phyloP scores from a whole-genome alignment of 495 filamentous ascomycete species.

The Daldinia decipiens region DNA sequence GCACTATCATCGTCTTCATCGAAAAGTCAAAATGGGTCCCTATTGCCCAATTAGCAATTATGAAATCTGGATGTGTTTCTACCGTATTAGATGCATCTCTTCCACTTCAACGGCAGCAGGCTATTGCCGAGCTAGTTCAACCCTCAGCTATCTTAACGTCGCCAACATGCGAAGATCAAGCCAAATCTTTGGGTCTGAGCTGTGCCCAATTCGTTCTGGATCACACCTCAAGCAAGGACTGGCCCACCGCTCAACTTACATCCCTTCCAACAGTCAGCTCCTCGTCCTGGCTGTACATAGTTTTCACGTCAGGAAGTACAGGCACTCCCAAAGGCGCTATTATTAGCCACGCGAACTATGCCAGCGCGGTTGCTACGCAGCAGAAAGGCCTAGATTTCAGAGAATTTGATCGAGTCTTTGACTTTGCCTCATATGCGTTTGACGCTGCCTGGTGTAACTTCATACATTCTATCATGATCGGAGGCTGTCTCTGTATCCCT shows the following conservation, averaged over 20 bases:
- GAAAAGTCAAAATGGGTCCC: background rate
- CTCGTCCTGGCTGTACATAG: conserved; percentile 1
- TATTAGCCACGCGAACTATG: background rate
- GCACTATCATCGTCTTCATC: background rate
- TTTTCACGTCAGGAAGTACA: background rate
- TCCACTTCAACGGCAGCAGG: conserved; percentile 1
- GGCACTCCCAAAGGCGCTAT: background rate
- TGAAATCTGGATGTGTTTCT: background rate
- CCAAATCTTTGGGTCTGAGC: background rate
- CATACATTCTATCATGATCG: background rate
- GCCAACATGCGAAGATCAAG: background rate
- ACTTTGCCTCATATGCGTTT: background rate
- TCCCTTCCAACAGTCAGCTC: background rate
- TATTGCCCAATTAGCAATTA: background rate
- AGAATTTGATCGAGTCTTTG: conserved; percentile 1
- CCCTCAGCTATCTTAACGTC: background rate
- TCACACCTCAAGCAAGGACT: background rate
- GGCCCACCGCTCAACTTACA: background rate
- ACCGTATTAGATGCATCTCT: background rate
- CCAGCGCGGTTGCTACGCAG: conserved; percentile 1
- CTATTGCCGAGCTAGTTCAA: background rate
- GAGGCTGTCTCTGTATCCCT: background rate
- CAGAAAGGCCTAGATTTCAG: conserved; percentile 1
- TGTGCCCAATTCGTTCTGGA: background rate
- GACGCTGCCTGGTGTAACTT: background rate